These are phyloP conservation scores for Parsonsia alboflavescens DNA, from an alignment of 257 asterid genomes.

Conservation along the genomic window DNA sequence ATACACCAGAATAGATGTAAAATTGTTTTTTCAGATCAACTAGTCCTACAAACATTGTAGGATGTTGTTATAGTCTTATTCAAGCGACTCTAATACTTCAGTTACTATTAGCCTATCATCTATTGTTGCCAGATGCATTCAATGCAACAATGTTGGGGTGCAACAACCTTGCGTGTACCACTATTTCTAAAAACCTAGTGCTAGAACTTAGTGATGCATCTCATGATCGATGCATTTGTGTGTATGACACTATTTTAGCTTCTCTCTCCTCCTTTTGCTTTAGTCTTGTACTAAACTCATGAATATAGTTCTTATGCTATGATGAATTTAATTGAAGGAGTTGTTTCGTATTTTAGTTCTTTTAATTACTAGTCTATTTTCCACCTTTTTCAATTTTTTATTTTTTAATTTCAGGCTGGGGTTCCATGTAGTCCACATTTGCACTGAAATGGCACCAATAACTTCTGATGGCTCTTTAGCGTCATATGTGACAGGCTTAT, in stretches of 20 bases:
- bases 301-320: neutral
- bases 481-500: constrained; percentile 59
- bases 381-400: neutral
- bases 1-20: neutral
- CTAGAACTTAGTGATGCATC: neutral
- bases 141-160: neutral
- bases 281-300: neutral
- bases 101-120: neutral
- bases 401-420: constrained; percentile 39
- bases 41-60: neutral
- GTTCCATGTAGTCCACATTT: constrained; percentile 67
- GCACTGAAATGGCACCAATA: constrained; percentile 88
- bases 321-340: neutral
- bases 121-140: neutral
- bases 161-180: neutral
- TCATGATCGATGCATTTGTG: neutral
- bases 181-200: neutral
- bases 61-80: neutral
- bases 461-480: constrained; percentile 72
- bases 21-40: neutral
- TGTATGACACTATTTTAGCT: neutral
- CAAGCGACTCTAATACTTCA: neutral
- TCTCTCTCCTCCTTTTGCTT: neutral
- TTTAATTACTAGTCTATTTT: constrained; percentile 2
- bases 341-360: constrained; percentile 4